phyloP scores from a whole-genome alignment of 352 stramenopile genomes.

The Peronospora farinosa region DNA sequence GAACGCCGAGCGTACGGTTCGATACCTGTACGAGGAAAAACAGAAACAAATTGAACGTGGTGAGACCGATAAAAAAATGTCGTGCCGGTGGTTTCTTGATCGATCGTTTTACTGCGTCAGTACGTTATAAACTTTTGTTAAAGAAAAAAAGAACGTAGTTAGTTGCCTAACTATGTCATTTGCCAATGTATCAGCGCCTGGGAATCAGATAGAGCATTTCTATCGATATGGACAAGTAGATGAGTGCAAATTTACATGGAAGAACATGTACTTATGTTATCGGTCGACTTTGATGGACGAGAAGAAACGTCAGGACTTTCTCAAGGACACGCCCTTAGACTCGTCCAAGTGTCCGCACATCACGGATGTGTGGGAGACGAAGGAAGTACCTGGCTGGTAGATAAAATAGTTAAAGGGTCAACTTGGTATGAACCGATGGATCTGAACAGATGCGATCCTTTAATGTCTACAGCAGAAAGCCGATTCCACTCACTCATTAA shows the following conservation, averaged over 20 bases:
- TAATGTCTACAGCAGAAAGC: conserved; percentile 1
- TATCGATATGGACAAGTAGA: conserved; percentile 67
- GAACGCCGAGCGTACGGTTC: conserved; percentile 54
- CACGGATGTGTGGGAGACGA: conserved; percentile 57
- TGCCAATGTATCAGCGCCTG: conserved; percentile 34
- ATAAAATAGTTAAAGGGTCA: neutral
- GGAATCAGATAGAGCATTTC: conserved; percentile 78
- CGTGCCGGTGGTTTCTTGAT: conserved; percentile 75
- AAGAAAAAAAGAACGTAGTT: neutral
- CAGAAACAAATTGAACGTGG: conserved; percentile 30
- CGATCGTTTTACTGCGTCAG: conserved; percentile 79
- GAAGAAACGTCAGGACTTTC: conserved; percentile 59
- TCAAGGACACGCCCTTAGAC: conserved; percentile 64
- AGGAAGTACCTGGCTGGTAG: conserved; percentile 70
- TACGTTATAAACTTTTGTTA: conserved; percentile 33
- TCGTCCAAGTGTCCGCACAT: conserved; percentile 43
- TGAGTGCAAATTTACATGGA: conserved; percentile 76
- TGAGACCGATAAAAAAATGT: conserved; percentile 43
- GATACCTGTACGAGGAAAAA: conserved; percentile 50
- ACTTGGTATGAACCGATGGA: neutral
- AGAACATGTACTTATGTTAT: conserved; percentile 78
- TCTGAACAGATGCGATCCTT: neutral
- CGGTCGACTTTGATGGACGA: conserved; percentile 75
- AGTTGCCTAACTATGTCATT: too few relatives aligned
- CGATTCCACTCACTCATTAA: conserved; percentile 12